Evolutionary conservation across 495 filamentous ascomycete species (phyloP).

Genomic region (Podospora bellae-mahoneyi): DNA sequence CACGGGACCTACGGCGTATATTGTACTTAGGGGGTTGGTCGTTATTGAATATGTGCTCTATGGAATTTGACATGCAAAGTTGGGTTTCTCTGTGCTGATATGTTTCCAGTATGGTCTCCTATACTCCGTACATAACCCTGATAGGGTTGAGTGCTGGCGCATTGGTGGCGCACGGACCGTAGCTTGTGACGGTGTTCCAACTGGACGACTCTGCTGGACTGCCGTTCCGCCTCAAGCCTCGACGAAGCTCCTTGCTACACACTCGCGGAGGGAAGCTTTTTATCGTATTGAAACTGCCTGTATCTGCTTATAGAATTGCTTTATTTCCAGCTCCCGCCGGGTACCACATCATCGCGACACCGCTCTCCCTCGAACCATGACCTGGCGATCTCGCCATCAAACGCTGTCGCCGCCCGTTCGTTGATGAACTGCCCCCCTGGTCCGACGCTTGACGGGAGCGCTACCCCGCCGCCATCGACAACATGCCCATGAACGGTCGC

Average conservation of each 20-base stretch:
- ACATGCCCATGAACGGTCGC: conserved; percentile 34
- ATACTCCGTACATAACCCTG: not conserved
- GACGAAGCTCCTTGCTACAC: not conserved
- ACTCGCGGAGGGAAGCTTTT: not conserved
- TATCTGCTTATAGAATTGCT: not conserved
- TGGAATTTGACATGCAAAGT: too few species aligned
- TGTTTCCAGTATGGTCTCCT: too few species aligned
- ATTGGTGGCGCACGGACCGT: not conserved
- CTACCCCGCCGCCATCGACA: conserved; percentile 12
- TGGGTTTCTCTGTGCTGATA: too few species aligned
- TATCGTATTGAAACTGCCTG: not conserved
- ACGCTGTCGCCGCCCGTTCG: conserved; percentile 20
- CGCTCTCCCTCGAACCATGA: conserved; percentile 10
- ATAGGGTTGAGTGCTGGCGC: not conserved
- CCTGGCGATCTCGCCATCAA: conserved; percentile 10
- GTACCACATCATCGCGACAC: conserved; percentile 3
- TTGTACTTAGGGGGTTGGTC: too few species aligned
- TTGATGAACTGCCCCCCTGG: conserved; percentile 27
- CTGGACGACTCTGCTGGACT: not conserved
- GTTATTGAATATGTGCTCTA: too few species aligned
- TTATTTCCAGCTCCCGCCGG: not conserved
- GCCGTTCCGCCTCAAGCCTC: not conserved
- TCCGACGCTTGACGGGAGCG: conserved; percentile 26
- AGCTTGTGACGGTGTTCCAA: not conserved
- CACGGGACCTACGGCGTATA: not conserved